Conservation (phyloP, 768 basidiomycete genomes). For the Crepidotus variabilis region DNA sequence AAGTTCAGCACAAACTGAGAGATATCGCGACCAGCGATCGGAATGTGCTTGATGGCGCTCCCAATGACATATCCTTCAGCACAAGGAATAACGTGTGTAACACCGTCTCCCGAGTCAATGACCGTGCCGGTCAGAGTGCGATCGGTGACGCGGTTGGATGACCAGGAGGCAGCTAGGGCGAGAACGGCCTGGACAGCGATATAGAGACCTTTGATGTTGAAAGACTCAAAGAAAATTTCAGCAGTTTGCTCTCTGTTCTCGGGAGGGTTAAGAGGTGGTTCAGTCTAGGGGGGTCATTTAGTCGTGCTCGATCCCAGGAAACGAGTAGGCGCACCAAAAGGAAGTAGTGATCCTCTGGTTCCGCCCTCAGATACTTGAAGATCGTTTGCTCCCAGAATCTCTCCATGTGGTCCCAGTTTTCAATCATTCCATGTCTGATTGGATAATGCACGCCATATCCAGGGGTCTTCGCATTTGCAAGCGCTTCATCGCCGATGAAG, state of each 20-base stretch:
- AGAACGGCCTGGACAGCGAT: conserved; percentile 99
- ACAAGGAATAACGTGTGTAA: conserved; percentile 94
- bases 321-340: conserved; percentile 65
- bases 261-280: conserved; percentile 95
- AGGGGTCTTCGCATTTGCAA: conserved; percentile 92
- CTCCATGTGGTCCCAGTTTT: conserved; percentile 99
- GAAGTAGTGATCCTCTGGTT: conserved; percentile 99
- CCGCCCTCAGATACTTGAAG: conserved; percentile 98
- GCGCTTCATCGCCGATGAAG: conserved; percentile 98
- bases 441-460: conserved; percentile 95
- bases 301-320: neutral
- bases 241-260: conserved; percentile 99
- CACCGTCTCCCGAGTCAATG: conserved; percentile 98
- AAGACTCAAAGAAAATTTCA: conserved; percentile 99
- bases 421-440: conserved; percentile 95
- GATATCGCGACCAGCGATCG: conserved; percentile 97
- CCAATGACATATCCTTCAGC: conserved; percentile 99
- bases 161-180: conserved; percentile 96
- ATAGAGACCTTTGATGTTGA: conserved; percentile 98
- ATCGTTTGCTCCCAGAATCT: conserved; percentile 99
- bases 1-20: conserved; percentile 94
- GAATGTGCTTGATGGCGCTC: conserved; percentile 97
- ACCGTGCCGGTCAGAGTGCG: conserved; percentile 95
- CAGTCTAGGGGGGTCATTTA: conserved; percentile 63
- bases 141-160: conserved; percentile 84